Evolutionary conservation across 805 yeast species (phyloP).

Genomic region (Saccharomyces mikatae): DNA sequence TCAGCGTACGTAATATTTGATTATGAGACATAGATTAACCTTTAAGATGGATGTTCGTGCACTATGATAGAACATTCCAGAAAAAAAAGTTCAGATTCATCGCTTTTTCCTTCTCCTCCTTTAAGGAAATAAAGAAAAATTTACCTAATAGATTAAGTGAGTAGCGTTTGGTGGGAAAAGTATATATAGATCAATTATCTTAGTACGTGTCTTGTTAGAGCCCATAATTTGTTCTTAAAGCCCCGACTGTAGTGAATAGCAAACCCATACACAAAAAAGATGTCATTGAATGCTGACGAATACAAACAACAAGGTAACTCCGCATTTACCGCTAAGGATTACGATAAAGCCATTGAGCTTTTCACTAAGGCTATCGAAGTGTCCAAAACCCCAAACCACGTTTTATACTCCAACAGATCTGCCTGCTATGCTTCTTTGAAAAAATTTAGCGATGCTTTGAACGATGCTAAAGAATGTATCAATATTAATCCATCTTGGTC

Average conservation of each 20-base stretch:
- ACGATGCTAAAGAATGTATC: constrained; percentile 80
- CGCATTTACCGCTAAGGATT: constrained; percentile 84
- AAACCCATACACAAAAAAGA: constrained; percentile 8
- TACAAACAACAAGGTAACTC: constrained; percentile 89
- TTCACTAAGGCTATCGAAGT: constrained; percentile 85
- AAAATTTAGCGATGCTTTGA: constrained; percentile 63
- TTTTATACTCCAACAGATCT: constrained; percentile 86
- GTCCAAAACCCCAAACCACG: constrained; percentile 80
- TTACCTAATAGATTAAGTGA: not conserved
- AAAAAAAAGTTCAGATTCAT: not conserved
- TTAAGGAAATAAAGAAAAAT: not conserved
- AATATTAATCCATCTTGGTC: constrained; percentile 84
- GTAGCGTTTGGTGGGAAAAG: not conserved
- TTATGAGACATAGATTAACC: constrained; percentile 3
- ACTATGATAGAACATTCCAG: constrained; percentile 10
- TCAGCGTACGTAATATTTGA: constrained; percentile 12
- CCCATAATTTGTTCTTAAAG: not conserved
- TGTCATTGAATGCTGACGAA: constrained; percentile 52
- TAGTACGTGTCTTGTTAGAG: not conserved
- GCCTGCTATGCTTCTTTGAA: constrained; percentile 80
- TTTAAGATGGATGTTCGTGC: not conserved
- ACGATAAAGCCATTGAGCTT: constrained; percentile 63
- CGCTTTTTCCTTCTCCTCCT: not conserved
- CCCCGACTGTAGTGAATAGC: not conserved
- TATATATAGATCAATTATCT: not conserved